These are phyloP conservation scores for Vitis vinifera DNA, from an alignment of 164 flowering plant species.

Conservation along the genomic window DNA sequence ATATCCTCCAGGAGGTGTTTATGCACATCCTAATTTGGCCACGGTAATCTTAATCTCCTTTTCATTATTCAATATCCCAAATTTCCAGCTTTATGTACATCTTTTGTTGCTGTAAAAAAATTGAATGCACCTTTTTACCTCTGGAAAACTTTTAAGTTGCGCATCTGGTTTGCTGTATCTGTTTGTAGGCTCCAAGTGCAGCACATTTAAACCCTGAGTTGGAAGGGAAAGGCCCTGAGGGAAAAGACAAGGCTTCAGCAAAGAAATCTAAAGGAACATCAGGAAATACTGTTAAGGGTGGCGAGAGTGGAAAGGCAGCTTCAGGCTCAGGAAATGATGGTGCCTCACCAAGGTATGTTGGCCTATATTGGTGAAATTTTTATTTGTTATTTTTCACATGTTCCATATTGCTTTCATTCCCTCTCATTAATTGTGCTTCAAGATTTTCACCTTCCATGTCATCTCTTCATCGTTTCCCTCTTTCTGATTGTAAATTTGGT, in stretches of 20 bases:
- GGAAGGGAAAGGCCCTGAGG: conserved; percentile 60
- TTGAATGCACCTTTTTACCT: background rate
- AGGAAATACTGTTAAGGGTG: conserved; percentile 53
- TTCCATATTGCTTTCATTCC: background rate
- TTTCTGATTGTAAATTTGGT: conserved; percentile 12
- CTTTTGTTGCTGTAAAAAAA: background rate
- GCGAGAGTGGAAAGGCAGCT: conserved; percentile 64
- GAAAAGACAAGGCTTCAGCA: conserved; percentile 44
- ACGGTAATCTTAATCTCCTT: conserved; percentile 39
- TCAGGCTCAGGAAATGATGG: conserved; percentile 92
- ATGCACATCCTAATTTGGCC: conserved; percentile 77
- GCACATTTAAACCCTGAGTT: conserved; percentile 34
- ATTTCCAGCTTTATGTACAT: background rate
- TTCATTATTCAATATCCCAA: background rate
- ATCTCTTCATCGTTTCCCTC: background rate
- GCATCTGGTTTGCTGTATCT: background rate
- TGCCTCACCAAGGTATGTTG: conserved; percentile 70
- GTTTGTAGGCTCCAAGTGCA: conserved; percentile 50
- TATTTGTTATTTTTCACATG: background rate
- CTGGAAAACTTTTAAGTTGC: background rate
- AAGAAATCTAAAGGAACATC: conserved; percentile 70
- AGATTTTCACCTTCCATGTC: background rate
- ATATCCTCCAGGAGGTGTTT: conserved; percentile 81
- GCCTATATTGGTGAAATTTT: background rate
- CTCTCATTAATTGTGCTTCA: background rate